Conservation (phyloP, 495 filamentous ascomycete species). For the Neurospora sp. region DNA sequence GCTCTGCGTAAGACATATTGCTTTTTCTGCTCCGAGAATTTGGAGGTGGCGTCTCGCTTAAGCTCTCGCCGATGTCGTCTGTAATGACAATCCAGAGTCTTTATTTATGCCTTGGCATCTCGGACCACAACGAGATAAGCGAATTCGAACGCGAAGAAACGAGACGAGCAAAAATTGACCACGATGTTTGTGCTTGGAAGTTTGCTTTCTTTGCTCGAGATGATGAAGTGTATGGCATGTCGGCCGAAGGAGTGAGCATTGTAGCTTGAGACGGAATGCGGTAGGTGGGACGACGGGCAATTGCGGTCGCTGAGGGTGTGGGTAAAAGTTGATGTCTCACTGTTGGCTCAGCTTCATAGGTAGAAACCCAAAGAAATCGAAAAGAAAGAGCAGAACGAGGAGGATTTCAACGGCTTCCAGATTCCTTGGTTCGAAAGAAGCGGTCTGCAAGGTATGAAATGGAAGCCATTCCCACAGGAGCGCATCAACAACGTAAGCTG, state of each 20-base stretch:
- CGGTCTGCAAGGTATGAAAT: neutral
- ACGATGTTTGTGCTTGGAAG: neutral
- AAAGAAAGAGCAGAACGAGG: neutral
- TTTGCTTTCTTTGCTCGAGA: neutral
- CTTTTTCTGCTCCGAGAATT: neutral
- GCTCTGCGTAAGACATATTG: neutral
- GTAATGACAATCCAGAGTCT: neutral
- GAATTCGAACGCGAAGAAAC: neutral
- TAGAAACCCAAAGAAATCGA: neutral
- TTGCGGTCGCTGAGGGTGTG: neutral
- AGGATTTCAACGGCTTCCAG: neutral
- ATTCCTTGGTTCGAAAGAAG: neutral
- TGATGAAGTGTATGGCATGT: neutral
- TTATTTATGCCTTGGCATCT: neutral
- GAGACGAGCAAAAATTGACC: neutral
- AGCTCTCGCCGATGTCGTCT: neutral
- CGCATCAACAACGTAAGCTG: neutral
- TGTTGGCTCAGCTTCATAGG: neutral
- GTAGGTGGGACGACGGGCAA: neutral
- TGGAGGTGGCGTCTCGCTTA: neutral
- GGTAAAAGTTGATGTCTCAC: neutral
- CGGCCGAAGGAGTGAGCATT: neutral
- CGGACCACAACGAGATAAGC: neutral
- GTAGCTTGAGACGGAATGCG: neutral
- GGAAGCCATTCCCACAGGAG: neutral